Evolutionary conservation across 225 moss, liverwort and hornwort species (phyloP), one percentile per base, ranked within the genome.

Genomic region (Physcomitrellopsis africana): DNA sequence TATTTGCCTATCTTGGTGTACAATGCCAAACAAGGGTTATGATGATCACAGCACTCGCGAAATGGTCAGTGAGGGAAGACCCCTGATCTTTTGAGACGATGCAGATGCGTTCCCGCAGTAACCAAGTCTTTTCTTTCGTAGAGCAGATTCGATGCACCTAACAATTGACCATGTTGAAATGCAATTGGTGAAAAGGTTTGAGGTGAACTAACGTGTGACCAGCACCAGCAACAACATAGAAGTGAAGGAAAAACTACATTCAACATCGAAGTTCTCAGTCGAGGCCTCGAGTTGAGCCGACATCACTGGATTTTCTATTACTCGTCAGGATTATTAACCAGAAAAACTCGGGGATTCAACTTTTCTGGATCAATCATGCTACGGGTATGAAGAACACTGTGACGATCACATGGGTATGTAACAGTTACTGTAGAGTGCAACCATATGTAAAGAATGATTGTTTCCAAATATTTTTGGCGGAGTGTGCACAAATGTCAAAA

Each of bases 41-140:
- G 65, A 97, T 79, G 83, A 93, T 72, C 61, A 90, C 72, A 2
- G 91, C 91, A 24, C 92, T 83, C 1, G 94, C 89, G 7, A 92
- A 88, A 65, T 97, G 94, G 9, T 93, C 91, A 26, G 93, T 94
- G 19, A 94, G 94, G 16, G 93, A 94, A 11, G 97, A 97, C 77
- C 86, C 90, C 67, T 90, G 90, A 61, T 93, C 97, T 81, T 79
- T 77, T 5, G 83, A 11, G 43, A 90, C 76, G n/a, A 94, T 83
- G 46, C 91, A 76, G 41, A 88, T 69, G 83, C 91, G 94, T 2
- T 87, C 94, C 72, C 86, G 82, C 93, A 93, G 85, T 97, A 93
- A 11, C 67, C 60, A 0, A 92, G 94, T 3, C 94, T 84, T 43
- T 81, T 83, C 68, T 92, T 86, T 57, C 87, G 82, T 60, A 90